Base-by-base conservation (phyloP, 495 filamentous ascomycete genomes). In the Bombardia bombarda region DNA sequence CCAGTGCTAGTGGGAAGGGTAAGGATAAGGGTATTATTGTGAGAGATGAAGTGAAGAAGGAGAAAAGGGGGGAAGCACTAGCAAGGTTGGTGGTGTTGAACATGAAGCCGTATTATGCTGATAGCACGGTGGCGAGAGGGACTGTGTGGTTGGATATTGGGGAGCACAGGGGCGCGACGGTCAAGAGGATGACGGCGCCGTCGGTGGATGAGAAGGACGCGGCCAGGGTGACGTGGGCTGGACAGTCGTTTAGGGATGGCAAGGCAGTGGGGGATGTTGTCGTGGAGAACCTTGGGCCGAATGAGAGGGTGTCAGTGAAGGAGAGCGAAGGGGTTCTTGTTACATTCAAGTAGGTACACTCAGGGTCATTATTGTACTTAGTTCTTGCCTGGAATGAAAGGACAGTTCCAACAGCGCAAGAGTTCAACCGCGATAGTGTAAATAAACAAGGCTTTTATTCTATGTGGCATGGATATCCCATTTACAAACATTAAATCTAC, bases 151-250 rank as follows among this genome's bases (percentile, higher is more conserved):
- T 55, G 2, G 47, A 46, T 38, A 22, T 51, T 23, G 47, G 52
- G 22, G 17, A 23, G 33, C 47, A 51, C 31, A 19, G 12, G 0
- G 48, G 52, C 10, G 52, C 28, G 3, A 25, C 23, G 13, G 45
- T 55, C 10, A 55, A 55, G 45, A 10, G 52, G 10, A 55, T 55
- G 52, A 55, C 47, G 16, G 52, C 52, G 5, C 45, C 41, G 7
- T 26, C 26, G 2, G 47, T 55, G 14, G 52, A 55, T 26, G 52
- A 55, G 42, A 51, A 48, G 32, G 47, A 51, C 17, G 13, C 47
- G 14, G 45, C 37, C 4, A 55, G 44, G 38, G 47, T 55, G 16
- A 55, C 41, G 3, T 51, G 47, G 52, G 52, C 52, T 0, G 47
- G 52, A 8, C 52, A 55, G 48, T 55, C 52, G 17, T 55, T 55